Percentiles rank a stretch among this genome's conserved stretches.
Conservation (phyloP, 345 rosid species). For the Arabis hirsuta region DNA sequence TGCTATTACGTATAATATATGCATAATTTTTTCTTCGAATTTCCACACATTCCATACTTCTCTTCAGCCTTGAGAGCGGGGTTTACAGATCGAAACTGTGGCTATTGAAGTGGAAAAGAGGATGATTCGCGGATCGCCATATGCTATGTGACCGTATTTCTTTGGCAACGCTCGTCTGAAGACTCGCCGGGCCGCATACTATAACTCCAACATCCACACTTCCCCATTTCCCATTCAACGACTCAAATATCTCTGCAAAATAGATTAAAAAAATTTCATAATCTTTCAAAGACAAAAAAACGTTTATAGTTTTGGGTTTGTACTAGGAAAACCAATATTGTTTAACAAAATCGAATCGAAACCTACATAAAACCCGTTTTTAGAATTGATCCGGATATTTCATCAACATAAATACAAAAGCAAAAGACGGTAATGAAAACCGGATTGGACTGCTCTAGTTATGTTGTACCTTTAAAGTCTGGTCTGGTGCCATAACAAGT, state of each 20-base stretch:
- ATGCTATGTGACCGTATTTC: constrained; percentile 71
- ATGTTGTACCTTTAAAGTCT: constrained; percentile 64
- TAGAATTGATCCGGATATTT: background rate
- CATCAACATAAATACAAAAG: no score
- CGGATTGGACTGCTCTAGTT: no score
- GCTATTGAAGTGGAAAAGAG: constrained; percentile 78
- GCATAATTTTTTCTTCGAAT: background rate
- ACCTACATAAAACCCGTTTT: no score
- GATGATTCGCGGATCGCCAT: constrained; percentile 46
- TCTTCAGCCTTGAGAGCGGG: background rate
- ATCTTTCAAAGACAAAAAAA: background rate
- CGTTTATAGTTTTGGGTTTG: background rate
- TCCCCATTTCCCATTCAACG: constrained; percentile 60
- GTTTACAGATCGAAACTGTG: constrained; percentile 78
- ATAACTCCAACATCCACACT: constrained; percentile 79
- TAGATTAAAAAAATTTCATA: background rate
- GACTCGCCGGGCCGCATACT: constrained; percentile 81
- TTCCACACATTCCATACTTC: background rate
- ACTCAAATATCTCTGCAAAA: constrained; percentile 68
- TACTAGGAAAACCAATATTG: background rate
- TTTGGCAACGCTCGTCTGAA: constrained; percentile 73
- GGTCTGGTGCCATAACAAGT: constrained; percentile 81
- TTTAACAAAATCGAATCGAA: no score
- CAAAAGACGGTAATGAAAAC: no score
- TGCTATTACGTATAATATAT: background rate